Conservation (phyloP, 345 rosid genomes). For the Litchi chinensis region DNA sequence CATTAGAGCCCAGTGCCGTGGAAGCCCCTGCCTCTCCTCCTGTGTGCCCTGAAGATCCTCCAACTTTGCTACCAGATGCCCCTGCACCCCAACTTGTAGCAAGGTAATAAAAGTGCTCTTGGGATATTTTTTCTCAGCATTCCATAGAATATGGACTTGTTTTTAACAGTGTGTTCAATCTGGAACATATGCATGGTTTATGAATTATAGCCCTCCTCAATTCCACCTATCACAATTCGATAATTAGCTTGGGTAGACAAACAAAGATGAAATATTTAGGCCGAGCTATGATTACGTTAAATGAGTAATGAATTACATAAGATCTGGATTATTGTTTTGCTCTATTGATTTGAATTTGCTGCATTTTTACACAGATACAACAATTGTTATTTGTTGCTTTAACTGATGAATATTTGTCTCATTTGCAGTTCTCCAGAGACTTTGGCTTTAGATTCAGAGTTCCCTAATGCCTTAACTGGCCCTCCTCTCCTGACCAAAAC, state of each 20-base stretch:
- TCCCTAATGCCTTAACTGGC: conserved; percentile 42
- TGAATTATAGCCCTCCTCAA: too few species aligned
- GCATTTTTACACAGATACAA: conserved; percentile 1
- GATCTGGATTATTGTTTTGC: not conserved
- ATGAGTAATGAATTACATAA: too few species aligned
- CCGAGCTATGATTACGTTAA: too few species aligned
- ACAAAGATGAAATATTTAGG: too few species aligned
- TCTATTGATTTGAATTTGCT: not conserved
- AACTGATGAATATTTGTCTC: conserved; percentile 22
- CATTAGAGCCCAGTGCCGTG: conserved; percentile 64
- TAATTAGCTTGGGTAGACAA: too few species aligned
- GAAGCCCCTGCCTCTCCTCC: conserved; percentile 41
- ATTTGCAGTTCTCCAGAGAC: conserved; percentile 51
- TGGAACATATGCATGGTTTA: not conserved
- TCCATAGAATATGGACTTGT: not conserved
- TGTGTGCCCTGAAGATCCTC: conserved; percentile 47
- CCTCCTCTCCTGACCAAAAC: conserved; percentile 30
- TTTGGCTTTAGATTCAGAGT: conserved; percentile 41
- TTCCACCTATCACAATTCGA: too few species aligned
- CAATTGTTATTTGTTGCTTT: conserved; percentile 16
- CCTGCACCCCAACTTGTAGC: conserved; percentile 32
- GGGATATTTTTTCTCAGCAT: conserved; percentile 6
- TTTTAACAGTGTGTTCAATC: not conserved
- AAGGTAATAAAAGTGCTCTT: conserved; percentile 46
- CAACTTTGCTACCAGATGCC: conserved; percentile 34